Evolutionary conservation across 1,139 yeast genomes (phyloP).

Genomic region (Geotrichum reessii): DNA sequence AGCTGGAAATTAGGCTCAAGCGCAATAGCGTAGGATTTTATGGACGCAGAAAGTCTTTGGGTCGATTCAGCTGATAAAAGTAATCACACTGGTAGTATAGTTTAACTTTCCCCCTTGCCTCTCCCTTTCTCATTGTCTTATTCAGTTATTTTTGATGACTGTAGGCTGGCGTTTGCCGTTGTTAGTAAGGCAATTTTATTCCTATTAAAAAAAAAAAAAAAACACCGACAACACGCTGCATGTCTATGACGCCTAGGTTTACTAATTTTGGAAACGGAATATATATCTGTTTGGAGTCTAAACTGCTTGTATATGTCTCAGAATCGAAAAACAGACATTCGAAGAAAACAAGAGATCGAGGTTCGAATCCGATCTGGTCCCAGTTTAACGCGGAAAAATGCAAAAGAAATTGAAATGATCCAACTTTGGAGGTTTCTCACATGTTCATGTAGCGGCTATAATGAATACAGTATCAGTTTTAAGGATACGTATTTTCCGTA

Average conservation of each 20-base stretch:
- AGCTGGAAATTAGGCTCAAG: too few relatives aligned
- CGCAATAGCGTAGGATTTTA: too few relatives aligned
- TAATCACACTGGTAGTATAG: too few relatives aligned
- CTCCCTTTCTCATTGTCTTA: too few relatives aligned
- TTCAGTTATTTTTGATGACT: too few relatives aligned
- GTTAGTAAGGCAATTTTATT: too few relatives aligned
- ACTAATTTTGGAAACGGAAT: background rate
- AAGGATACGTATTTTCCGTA: background rate
- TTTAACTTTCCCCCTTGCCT: too few relatives aligned
- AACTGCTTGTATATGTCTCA: background rate
- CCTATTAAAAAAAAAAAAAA: too few relatives aligned
- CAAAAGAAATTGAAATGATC: background rate
- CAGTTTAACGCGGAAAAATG: background rate
- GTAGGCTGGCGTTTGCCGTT: too few relatives aligned
- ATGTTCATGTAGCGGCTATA: background rate
- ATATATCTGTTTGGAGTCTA: background rate
- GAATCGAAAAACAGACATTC: background rate
- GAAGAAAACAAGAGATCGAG: constrained; percentile 32
- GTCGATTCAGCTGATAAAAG: too few relatives aligned
- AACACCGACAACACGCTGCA: too few relatives aligned
- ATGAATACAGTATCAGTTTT: background rate
- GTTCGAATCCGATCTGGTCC: background rate
- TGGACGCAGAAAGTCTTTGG: too few relatives aligned
- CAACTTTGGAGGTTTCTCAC: background rate
- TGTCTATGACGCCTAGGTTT: background rate